These are phyloP conservation scores for Kodamaea kakaduensis DNA, from an alignment of 805 yeast genomes.

Conservation along the genomic window DNA sequence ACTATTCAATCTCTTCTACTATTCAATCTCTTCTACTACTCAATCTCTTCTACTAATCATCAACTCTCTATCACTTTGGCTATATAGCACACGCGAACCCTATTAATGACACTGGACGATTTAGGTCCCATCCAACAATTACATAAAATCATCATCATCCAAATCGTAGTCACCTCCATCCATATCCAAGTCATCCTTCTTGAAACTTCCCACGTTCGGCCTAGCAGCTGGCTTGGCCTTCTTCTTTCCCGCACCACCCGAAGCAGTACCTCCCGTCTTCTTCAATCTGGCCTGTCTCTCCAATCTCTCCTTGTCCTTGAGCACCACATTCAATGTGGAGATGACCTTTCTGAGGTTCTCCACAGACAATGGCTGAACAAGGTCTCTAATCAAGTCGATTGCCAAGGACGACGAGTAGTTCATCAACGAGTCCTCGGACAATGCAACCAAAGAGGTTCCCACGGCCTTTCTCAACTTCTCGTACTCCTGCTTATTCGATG, in stretches of 20 bases:
- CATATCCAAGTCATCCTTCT: slow-evolving; percentile 61
- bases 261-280: slow-evolving; percentile 78
- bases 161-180: slow-evolving; percentile 53
- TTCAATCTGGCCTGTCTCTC: slow-evolving; percentile 86
- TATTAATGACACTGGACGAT: too few species aligned
- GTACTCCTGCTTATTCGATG: slow-evolving; percentile 74
- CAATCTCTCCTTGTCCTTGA: slow-evolving; percentile 81
- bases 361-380: slow-evolving; percentile 72
- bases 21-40: too few species aligned
- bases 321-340: slow-evolving; percentile 74
- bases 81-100: too few species aligned
- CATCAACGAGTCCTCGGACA: slow-evolving; percentile 58
- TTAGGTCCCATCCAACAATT: too few species aligned
- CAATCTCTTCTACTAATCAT: too few species aligned
- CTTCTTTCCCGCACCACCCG: slow-evolving; percentile 94
- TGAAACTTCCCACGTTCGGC: slow-evolving; percentile 50
- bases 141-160: slow-evolving; percentile 84
- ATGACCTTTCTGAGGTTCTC: slow-evolving; percentile 84
- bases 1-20: too few species aligned
- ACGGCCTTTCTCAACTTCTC: slow-evolving; percentile 69
- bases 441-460: slow-evolving; percentile 53
- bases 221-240: slow-evolving; percentile 81
- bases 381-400: slow-evolving; percentile 80
- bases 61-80: too few species aligned
- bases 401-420: slow-evolving; percentile 74